These are phyloP conservation scores for Fusarium buharicum DNA, from an alignment of 2,329 filamentous ascomycete genomes.

Conservation along the genomic window DNA sequence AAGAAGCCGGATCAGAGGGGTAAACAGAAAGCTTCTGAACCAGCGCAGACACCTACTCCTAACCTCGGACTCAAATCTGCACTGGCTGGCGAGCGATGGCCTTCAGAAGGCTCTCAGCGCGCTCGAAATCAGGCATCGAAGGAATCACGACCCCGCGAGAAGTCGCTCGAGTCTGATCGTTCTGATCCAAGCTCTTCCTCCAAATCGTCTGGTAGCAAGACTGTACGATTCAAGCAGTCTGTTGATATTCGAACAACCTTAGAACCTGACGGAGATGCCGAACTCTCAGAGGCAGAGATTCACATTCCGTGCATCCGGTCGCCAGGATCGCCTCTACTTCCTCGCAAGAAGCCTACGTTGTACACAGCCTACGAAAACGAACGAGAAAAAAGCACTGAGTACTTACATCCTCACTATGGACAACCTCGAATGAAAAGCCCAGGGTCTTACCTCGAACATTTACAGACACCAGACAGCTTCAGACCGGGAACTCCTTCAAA, in stretches of 20 bases:
- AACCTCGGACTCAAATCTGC: conserved; percentile 11
- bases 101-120: conserved; percentile 13
- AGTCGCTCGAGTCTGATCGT: conserved; percentile 30
- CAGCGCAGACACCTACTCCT: background rate
- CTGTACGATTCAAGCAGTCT: conserved; percentile 42
- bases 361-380: background rate
- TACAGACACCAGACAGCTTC: conserved; percentile 23
- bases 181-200: conserved; percentile 36
- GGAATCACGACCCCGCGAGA: conserved; percentile 13
- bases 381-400: background rate
- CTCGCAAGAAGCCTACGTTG: conserved; percentile 1
- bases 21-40: background rate
- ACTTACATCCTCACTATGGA: conserved; percentile 22
- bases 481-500: conserved; percentile 16
- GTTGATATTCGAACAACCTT: conserved; percentile 34
- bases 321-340: conserved; percentile 33
- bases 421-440: conserved; percentile 9
- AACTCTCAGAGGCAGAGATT: conserved; percentile 25
- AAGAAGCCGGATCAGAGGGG: background rate
- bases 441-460: background rate
- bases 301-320: conserved; percentile 4
- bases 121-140: background rate
- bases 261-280: conserved; percentile 15
- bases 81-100: conserved; percentile 7
- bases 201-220: conserved; percentile 42